A percentile compares a stretch with the other conserved stretches of the same genome.
Conservation (phyloP, 225 moss, liverwort and hornwort genomes). For the Straminergon stramineum region DNA sequence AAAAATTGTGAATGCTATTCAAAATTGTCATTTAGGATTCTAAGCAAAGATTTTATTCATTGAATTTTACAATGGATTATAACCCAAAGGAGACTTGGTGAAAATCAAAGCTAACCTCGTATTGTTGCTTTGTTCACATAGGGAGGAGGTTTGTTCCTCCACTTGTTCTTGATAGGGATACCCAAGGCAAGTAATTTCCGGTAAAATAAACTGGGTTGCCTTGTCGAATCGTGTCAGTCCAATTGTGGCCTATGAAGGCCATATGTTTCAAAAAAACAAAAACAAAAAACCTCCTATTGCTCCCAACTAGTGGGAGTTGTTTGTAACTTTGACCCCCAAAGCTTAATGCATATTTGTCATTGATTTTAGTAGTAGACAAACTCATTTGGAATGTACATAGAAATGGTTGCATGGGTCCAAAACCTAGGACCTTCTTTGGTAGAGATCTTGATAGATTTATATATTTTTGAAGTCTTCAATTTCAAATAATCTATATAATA, state of each 20-base stretch:
- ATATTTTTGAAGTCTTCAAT: background rate
- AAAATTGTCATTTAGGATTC: background rate
- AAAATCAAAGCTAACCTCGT: background rate
- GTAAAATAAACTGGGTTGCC: too few relatives aligned
- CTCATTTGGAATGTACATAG: too few relatives aligned
- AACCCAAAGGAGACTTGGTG: background rate
- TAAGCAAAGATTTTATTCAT: background rate
- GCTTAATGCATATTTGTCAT: background rate
- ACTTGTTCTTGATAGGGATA: too few relatives aligned
- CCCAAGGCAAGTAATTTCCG: too few relatives aligned
- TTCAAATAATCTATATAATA: background rate
- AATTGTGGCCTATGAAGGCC: too few relatives aligned
- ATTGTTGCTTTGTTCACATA: too few relatives aligned
- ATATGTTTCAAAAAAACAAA: too few relatives aligned
- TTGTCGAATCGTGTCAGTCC: too few relatives aligned
- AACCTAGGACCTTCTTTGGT: rapidly evolving
- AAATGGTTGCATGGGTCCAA: rapidly evolving
- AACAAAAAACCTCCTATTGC: too few relatives aligned
- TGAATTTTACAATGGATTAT: background rate
- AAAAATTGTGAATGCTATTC: too few relatives aligned
- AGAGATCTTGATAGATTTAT: background rate
- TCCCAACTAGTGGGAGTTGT: background rate
- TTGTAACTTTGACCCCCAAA: background rate
- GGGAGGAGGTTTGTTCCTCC: too few relatives aligned
- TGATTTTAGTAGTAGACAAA: too few relatives aligned